Percentiles rank a stretch among this genome's conserved stretches.
Conservation (phyloP, 768 basidiomycete genomes). For the Termitomyces sp. region DNA sequence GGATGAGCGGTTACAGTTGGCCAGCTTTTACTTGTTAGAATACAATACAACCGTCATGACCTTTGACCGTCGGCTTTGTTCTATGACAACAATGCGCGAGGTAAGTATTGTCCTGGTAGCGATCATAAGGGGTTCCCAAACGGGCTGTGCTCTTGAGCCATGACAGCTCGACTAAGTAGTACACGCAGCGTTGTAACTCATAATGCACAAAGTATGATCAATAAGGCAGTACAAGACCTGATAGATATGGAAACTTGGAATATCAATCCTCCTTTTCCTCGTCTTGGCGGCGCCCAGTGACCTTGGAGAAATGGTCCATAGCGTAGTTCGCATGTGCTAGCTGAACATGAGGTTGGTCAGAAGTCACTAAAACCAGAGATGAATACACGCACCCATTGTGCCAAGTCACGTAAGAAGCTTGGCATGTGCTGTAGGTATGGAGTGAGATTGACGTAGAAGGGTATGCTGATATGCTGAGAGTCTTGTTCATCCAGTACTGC, state of each 20-base stretch:
- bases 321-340: constrained; percentile 65
- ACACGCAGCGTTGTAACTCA: not conserved
- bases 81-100: not conserved
- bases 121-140: not conserved
- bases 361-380: not conserved
- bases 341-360: constrained; percentile 34
- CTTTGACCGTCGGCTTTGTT: not conserved
- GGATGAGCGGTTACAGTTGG: not conserved
- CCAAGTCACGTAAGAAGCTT: constrained; percentile 71
- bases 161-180: not conserved
- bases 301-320: constrained; percentile 69
- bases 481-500: constrained; percentile 79
- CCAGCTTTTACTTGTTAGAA: not conserved
- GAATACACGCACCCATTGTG: constrained; percentile 61
- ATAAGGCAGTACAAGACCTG: not conserved
- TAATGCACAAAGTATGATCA: not conserved
- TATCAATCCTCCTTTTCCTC: constrained; percentile 34
- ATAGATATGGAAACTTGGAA: not conserved
- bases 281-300: constrained; percentile 56
- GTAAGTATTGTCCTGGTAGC: not conserved
- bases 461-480: constrained; percentile 66
- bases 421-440: constrained; percentile 60
- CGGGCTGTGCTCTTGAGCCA: not conserved
- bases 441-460: constrained; percentile 66
- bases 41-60: not conserved